A percentile compares a stretch with the other conserved stretches of the same genome.
Conservation (phyloP, 495 filamentous ascomycete genomes). For the Aspergillus wentii region DNA sequence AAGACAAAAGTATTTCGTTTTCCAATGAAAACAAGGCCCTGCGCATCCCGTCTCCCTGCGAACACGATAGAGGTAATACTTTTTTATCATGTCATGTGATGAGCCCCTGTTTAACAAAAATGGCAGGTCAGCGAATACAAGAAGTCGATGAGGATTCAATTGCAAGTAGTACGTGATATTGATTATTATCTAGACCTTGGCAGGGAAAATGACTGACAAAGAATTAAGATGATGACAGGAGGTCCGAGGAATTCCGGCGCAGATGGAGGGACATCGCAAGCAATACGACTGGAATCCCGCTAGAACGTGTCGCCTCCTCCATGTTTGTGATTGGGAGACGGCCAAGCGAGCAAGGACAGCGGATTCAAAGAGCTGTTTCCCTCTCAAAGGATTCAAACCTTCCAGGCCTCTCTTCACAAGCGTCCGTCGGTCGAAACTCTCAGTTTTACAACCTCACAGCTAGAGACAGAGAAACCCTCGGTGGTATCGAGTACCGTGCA, state of each 20-base stretch:
- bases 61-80: conserved; percentile 75
- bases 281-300: neutral
- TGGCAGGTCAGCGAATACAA: conserved; percentile 61
- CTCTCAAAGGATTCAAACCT: too few relatives aligned
- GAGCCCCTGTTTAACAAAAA: too few relatives aligned
- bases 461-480: conserved; percentile 86
- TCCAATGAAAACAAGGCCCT: too few relatives aligned
- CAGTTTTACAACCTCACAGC: conserved; percentile 85
- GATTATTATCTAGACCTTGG: too few relatives aligned
- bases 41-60: conserved; percentile 80
- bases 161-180: too few relatives aligned
- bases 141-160: conserved; percentile 32
- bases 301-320: neutral
- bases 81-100: too few relatives aligned
- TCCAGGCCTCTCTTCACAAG: conserved; percentile 90
- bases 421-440: conserved; percentile 87
- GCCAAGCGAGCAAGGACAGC: conserved; percentile 30
- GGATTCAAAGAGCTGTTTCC: conserved; percentile 22
- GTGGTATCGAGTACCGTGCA: conserved; percentile 90
- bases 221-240: too few relatives aligned
- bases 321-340: conserved; percentile 14
- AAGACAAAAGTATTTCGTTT: too few relatives aligned
- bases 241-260: neutral
- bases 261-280: neutral
- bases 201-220: too few relatives aligned